These are phyloP conservation scores for Blastobotrys parvus DNA, from an alignment of 805 yeast genomes.

Conservation along the genomic window DNA sequence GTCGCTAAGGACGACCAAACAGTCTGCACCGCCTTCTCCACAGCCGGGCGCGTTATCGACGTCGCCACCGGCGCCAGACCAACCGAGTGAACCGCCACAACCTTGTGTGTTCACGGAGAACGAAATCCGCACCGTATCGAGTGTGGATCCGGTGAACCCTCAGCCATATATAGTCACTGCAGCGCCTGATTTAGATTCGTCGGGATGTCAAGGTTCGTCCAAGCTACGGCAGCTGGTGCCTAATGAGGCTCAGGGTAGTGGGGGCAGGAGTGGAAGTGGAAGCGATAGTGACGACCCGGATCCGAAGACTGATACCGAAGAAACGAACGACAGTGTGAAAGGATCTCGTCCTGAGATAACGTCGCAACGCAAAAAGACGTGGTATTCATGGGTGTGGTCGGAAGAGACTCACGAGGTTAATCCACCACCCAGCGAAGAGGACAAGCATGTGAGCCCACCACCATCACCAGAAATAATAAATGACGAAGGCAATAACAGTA, in stretches of 20 bases:
- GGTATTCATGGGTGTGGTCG: slow-evolving; percentile 7
- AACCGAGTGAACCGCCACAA: background rate
- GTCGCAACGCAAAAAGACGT: background rate
- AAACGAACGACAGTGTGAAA: background rate
- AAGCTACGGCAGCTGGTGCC: background rate
- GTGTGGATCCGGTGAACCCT: background rate
- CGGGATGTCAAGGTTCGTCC: background rate
- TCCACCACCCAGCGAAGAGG: background rate
- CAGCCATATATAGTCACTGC: background rate
- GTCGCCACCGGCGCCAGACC: background rate
- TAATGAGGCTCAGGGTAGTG: background rate
- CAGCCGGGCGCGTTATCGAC: background rate
- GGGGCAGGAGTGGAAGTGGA: background rate
- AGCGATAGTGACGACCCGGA: background rate
- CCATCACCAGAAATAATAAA: background rate
- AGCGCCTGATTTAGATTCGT: background rate
- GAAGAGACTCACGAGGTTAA: background rate
- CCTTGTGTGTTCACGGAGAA: background rate
- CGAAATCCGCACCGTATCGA: background rate
- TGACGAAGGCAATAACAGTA: background rate
- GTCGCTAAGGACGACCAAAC: background rate
- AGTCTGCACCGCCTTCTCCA: background rate
- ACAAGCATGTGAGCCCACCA: background rate
- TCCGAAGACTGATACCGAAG: background rate
- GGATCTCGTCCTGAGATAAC: background rate